Evolutionary conservation across 2,329 filamentous ascomycete genomes (phyloP).

Genomic region (Epichloe sibirici): DNA sequence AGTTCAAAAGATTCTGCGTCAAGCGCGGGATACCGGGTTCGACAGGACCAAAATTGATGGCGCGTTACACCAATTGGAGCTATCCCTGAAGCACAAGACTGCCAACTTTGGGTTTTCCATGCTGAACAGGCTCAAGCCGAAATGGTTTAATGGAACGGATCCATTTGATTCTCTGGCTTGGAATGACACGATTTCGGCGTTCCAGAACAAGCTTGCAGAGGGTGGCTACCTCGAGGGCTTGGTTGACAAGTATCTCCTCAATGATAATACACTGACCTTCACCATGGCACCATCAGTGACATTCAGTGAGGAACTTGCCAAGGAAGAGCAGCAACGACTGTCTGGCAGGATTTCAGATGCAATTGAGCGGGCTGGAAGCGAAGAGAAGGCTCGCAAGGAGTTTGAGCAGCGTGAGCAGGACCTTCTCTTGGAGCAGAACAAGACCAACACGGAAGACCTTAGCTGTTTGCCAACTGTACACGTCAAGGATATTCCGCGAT

Average conservation of each 20-base stretch:
- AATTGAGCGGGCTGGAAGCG: slow-evolving; percentile 54
- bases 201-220: slow-evolving; percentile 63
- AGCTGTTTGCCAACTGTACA: slow-evolving; percentile 80
- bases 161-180: slow-evolving; percentile 85
- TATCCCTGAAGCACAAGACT: slow-evolving; percentile 92
- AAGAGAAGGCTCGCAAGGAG: slow-evolving; percentile 56
- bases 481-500: slow-evolving; percentile 76
- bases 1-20: slow-evolving; percentile 59
- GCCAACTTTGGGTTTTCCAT: slow-evolving; percentile 88
- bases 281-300: slow-evolving; percentile 80
- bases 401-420: slow-evolving; percentile 70
- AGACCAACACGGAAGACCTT: slow-evolving; percentile 71
- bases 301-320: slow-evolving; percentile 60
- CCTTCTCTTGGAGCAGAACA: slow-evolving; percentile 70
- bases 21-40: slow-evolving; percentile 65
- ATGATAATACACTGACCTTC: slow-evolving; percentile 77
- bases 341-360: slow-evolving; percentile 60
- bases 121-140: slow-evolving; percentile 75
- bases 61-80: slow-evolving; percentile 82
- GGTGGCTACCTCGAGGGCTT: slow-evolving; percentile 74
- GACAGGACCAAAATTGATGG: slow-evolving; percentile 86
- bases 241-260: slow-evolving; percentile 81
- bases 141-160: slow-evolving; percentile 93
- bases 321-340: slow-evolving; percentile 68
- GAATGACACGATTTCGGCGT: slow-evolving; percentile 77